These are phyloP conservation scores for Clonostachys sp. DNA, from an alignment of 2,329 filamentous ascomycete genomes.

Conservation along the genomic window DNA sequence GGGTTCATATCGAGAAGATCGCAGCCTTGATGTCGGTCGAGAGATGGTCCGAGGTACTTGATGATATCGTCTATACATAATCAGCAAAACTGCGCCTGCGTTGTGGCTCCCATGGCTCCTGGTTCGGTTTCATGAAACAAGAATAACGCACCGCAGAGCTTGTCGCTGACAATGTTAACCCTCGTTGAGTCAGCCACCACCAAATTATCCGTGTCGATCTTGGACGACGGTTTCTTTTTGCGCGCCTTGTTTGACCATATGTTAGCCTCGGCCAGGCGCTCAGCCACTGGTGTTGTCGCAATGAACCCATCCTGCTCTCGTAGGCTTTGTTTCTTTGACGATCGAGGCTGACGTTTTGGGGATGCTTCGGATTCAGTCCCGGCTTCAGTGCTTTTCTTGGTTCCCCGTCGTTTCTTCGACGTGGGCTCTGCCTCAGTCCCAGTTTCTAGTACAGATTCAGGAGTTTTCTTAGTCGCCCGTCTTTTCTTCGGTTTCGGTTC, in stretches of 20 bases:
- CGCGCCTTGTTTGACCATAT: conserved; percentile 14
- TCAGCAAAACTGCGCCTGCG: not conserved
- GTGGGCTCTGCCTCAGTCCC: no score
- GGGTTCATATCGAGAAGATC: conserved; percentile 87
- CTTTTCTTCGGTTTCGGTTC: no score
- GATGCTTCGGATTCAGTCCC: no score
- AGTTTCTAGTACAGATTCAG: no score
- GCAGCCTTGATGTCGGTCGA: conserved; percentile 69
- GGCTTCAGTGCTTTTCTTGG: no score
- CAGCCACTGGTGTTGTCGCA: conserved; percentile 9
- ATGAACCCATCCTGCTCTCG: not conserved
- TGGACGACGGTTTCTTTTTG: not conserved
- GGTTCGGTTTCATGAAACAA: not conserved
- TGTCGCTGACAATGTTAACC: conserved; percentile 47
- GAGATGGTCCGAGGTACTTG: conserved; percentile 61
- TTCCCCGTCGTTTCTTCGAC: no score
- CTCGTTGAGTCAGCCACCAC: conserved; percentile 24
- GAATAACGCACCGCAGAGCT: conserved; percentile 38
- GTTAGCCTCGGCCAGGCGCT: conserved; percentile 14
- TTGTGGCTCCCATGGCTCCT: not conserved
- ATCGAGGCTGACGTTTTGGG: not conserved
- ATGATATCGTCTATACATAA: conserved; percentile 61
- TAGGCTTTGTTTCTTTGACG: not conserved
- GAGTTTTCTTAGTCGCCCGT: no score
- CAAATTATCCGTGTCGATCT: not conserved